Percentiles rank a stretch among this genome's conserved stretches.
Conservation (phyloP, 2,329 filamentous ascomycete species). For the Verticillium nonalfalfae region DNA sequence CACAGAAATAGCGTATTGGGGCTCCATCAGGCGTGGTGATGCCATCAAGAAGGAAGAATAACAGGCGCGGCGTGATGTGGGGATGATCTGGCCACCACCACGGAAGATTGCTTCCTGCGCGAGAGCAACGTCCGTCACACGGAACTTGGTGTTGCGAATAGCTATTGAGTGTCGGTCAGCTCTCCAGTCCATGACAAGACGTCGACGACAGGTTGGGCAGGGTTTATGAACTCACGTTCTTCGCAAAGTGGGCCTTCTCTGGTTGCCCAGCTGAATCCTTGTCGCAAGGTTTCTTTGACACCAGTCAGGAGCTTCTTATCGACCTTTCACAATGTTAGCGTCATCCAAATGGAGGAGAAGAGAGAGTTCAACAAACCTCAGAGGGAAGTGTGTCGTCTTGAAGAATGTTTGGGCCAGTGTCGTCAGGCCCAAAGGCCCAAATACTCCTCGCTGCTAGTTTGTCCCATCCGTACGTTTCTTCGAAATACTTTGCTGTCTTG, state of each 20-base stretch:
- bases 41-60: conserved; percentile 98
- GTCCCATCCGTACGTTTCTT: conserved; percentile 96
- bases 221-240: conserved; percentile 64
- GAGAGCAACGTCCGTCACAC: conserved; percentile 83
- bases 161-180: conserved; percentile 39
- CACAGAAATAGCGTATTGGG: conserved; percentile 87
- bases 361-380: conserved; percentile 49
- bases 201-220: not conserved
- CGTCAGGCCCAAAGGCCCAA: conserved; percentile 97
- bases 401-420: conserved; percentile 88
- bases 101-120: conserved; percentile 89
- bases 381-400: conserved; percentile 94
- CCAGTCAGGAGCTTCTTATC: conserved; percentile 85
- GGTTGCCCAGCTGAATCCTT: conserved; percentile 95
- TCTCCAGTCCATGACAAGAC: no score
- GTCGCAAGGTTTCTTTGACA: conserved; percentile 86
- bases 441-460: conserved; percentile 89
- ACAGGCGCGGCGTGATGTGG: conserved; percentile 84
- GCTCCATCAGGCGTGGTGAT: conserved; percentile 93
- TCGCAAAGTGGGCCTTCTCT: conserved; percentile 94
- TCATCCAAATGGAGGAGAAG: conserved; percentile 1
- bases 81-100: conserved; percentile 95
- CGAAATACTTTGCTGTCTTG: conserved; percentile 93
- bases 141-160: conserved; percentile 97
- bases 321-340: conserved; percentile 45